phyloP scores from a whole-genome alignment of 192 early-diverging fungal species.

The Rhizophagus clarus region DNA sequence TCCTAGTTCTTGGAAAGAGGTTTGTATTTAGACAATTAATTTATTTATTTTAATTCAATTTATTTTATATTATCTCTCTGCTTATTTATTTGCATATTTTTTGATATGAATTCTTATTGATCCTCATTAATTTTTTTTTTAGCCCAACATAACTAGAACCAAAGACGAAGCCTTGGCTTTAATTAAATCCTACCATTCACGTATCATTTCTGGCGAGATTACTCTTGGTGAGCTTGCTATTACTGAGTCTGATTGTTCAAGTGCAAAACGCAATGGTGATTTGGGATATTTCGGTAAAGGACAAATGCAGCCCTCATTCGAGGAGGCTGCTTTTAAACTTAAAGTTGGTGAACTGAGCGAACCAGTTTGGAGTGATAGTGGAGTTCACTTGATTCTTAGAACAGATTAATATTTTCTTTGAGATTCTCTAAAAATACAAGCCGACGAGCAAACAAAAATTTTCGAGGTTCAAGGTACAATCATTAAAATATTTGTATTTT shows the following conservation, averaged over 20 bases:
- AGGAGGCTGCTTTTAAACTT: conserved; percentile 83
- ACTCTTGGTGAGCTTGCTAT: conserved; percentile 74
- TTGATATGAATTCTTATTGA: background rate
- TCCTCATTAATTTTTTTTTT: conserved; percentile 11
- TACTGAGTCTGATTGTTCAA: conserved; percentile 88
- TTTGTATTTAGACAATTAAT: conserved; percentile 28
- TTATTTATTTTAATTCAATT: background rate
- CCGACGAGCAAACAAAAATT: background rate
- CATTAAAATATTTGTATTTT: background rate
- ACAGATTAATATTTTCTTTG: conserved; percentile 61
- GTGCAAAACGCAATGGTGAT: conserved; percentile 87
- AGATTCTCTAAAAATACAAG: background rate
- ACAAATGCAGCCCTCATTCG: conserved; percentile 92
- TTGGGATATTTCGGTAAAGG: conserved; percentile 84
- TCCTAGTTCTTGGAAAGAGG: conserved; percentile 90
- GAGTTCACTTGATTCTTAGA: conserved; percentile 90
- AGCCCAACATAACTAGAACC: conserved; percentile 86
- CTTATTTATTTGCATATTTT: background rate
- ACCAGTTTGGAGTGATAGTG: conserved; percentile 87
- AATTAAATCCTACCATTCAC: conserved; percentile 62
- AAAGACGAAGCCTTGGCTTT: conserved; percentile 84
- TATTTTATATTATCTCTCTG: background rate
- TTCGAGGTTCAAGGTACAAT: background rate
- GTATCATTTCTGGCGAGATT: conserved; percentile 64
- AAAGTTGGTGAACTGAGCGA: conserved; percentile 81